Evolutionary conservation across 495 filamentous ascomycete genomes (phyloP).

Genomic region (Sphaerosporella brunnea): DNA sequence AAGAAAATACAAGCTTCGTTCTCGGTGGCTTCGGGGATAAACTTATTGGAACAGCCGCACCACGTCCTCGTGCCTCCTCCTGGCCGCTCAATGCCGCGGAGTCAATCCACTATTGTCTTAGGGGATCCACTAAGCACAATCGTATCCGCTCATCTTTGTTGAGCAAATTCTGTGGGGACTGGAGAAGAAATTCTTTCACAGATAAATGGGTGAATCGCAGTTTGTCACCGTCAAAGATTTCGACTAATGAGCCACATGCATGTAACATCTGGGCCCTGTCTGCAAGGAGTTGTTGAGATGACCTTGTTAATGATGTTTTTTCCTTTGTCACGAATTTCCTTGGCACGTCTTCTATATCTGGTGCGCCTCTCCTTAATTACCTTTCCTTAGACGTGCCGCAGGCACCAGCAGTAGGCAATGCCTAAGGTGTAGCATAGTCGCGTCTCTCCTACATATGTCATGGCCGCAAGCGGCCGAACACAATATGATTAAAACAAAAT

Average conservation of each 20-base stretch:
- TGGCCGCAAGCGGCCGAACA: too few relatives aligned
- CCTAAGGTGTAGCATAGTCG: too few relatives aligned
- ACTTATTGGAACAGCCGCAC: background rate
- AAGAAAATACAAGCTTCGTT: too few relatives aligned
- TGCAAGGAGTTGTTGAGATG: background rate
- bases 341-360: too few relatives aligned
- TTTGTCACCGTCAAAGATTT: conserved; percentile 1
- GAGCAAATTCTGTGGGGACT: background rate
- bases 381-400: too few relatives aligned
- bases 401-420: too few relatives aligned
- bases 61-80: background rate
- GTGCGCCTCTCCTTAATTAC: too few relatives aligned
- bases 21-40: too few relatives aligned
- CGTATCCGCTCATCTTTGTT: background rate
- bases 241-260: conserved; percentile 4
- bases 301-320: too few relatives aligned
- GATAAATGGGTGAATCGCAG: conserved; percentile 7
- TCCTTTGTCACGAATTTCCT: too few relatives aligned
- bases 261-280: background rate
- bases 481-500: too few relatives aligned
- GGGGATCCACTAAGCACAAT: background rate
- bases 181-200: conserved; percentile 9
- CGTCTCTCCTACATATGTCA: too few relatives aligned
- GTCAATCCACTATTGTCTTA: conserved; percentile 13
- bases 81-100: conserved; percentile 16